These are phyloP conservation scores for Cucurbitaria berberidis DNA, from an alignment of 2,329 filamentous ascomycete genomes.

Conservation along the genomic window DNA sequence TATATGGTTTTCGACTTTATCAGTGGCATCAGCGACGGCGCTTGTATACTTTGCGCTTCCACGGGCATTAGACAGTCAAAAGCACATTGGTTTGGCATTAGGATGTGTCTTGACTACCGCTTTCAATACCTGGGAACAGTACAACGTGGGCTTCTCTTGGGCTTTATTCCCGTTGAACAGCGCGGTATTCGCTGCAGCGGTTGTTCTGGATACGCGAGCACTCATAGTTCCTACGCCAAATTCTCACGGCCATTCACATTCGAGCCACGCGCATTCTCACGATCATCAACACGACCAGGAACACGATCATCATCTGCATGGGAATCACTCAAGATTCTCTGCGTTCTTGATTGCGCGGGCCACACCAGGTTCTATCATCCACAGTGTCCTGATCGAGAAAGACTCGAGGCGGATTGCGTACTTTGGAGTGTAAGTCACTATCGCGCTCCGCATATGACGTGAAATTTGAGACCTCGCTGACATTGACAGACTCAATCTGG, in stretches of 20 bases:
- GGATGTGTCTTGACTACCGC: conserved; percentile 33
- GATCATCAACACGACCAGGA: conserved; percentile 32
- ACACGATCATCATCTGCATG: conserved; percentile 48
- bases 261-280: conserved; percentile 39
- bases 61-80: conserved; percentile 49
- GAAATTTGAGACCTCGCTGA: neutral
- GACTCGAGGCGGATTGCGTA: conserved; percentile 97
- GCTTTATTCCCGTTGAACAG: conserved; percentile 28
- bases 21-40: conserved; percentile 52
- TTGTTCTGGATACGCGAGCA: conserved; percentile 49
- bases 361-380: conserved; percentile 75
- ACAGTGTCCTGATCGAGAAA: conserved; percentile 86
- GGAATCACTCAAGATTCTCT: conserved; percentile 71
- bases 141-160: conserved; percentile 20
- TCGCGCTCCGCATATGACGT: neutral
- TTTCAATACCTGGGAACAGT: conserved; percentile 33
- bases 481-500: conserved; percentile 77
- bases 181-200: conserved; percentile 47
- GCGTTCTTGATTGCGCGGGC: conserved; percentile 72
- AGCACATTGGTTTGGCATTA: conserved; percentile 40
- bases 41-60: conserved; percentile 53
- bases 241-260: conserved; percentile 39
- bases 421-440: conserved; percentile 77
- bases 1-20: conserved; percentile 49
- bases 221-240: conserved; percentile 31